Evolutionary conservation across 768 basidiomycete genomes (phyloP).

Genomic region (Agaricus subrufescens): DNA sequence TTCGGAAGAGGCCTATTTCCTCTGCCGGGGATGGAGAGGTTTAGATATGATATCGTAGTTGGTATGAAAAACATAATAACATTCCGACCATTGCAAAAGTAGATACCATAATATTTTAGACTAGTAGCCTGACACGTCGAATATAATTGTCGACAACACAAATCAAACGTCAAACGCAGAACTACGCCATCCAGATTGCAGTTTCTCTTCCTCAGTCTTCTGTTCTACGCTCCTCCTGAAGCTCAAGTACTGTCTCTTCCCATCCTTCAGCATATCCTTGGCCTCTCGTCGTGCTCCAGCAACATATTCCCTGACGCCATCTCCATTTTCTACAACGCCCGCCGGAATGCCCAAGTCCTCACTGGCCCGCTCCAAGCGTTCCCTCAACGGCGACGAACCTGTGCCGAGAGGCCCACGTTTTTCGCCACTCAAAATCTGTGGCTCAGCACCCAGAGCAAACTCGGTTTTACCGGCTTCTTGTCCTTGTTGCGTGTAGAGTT

Average conservation of each 20-base stretch:
- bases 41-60: background rate
- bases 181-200: conserved; percentile 43
- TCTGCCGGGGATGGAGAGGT: conserved; percentile 71
- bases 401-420: conserved; percentile 65
- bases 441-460: conserved; percentile 70
- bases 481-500: conserved; percentile 19
- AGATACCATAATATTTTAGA: background rate
- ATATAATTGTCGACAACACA: background rate
- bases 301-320: conserved; percentile 7
- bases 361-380: conserved; percentile 28
- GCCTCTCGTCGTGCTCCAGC: conserved; percentile 19
- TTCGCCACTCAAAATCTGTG: conserved; percentile 64
- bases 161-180: conserved; percentile 37
- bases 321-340: conserved; percentile 19
- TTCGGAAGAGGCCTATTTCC: conserved; percentile 81
- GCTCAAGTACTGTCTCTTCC: conserved; percentile 28
- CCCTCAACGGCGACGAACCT: conserved; percentile 35
- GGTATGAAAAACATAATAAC: no score
- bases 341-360: conserved; percentile 23
- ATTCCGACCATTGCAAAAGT: no score
- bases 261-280: conserved; percentile 27
- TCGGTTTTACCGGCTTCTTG: conserved; percentile 20
- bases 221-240: conserved; percentile 40
- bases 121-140: background rate
- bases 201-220: conserved; percentile 35